Base-by-base conservation (phyloP, 257 asterid species). In the Forsythia viridissima region DNA sequence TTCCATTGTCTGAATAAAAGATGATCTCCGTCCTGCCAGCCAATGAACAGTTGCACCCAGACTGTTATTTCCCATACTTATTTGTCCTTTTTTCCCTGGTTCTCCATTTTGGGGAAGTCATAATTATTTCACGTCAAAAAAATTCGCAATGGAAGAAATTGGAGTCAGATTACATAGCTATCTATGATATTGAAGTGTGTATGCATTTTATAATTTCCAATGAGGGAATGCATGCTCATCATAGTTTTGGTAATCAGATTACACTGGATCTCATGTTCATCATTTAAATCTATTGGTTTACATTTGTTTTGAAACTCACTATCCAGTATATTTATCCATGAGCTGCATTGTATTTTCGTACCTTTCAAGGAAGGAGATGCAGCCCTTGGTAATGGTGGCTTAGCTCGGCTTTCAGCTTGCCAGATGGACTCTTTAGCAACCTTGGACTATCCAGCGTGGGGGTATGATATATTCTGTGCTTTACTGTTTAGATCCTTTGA, bases 391-490 rank as follows among this genome's bases (percentile, higher is more conserved):
- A 87, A 87, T 78, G 89, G 91, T 71, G 91, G 91, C 61, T 83
- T 87, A 76, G 91, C 91, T 70, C 86, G 89, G 65, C 86, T 87
- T 74, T 82, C 89, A 72, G 89, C 91, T 65, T 87, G 91, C 77
- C 87, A 85, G 76, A 87, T 87, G 91, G 91, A 87, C 78, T 87
- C 89, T 63, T 79, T 87, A 73, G 91, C 89, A 40, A 87, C 91
- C 30, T 81, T 87, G 66, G 88, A 85, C 76, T 85, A 83, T 71
- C 89, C 91, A 75, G 89, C 86, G 59, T 83, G 89, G 89, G 91
- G 91, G 89, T 87, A 87, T 70, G 70, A 12, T 67, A 52, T 46
- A 69, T 68, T 59, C 1, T 8, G 38, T n/a, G 38, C 68, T 44
- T 42, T 42, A 8, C 39, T 70, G 40, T 69, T 57, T 51, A 40